Percentiles rank a stretch among this genome's conserved stretches.
Evolutionary conservation across 1,139 yeast genomes (phyloP).

Genomic region (Saccharomyces pastorianus): DNA sequence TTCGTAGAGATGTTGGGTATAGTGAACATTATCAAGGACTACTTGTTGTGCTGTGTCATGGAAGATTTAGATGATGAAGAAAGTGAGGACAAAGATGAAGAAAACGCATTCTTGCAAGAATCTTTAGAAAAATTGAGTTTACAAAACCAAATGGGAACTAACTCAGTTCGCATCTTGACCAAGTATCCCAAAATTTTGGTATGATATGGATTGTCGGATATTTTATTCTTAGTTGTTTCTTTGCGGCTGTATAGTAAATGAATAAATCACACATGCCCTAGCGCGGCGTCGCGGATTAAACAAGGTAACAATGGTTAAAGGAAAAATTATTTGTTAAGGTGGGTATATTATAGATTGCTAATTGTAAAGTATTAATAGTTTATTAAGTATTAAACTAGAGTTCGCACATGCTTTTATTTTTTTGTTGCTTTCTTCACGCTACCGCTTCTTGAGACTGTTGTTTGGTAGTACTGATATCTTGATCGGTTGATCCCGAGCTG

Average conservation of each 20-base stretch:
- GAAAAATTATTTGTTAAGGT: background rate
- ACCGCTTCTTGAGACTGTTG: background rate
- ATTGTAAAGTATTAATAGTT: background rate
- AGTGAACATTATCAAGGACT: constrained; percentile 25
- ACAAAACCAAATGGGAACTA: background rate
- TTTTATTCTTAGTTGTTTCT: background rate
- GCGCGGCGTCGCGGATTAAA: background rate
- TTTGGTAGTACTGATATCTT: background rate
- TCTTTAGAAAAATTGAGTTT: background rate
- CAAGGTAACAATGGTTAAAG: background rate
- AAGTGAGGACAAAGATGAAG: constrained; percentile 6
- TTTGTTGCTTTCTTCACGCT: background rate
- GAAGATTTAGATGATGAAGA: constrained; percentile 19
- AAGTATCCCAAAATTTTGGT: constrained; percentile 13
- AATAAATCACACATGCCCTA: background rate
- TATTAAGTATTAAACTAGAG: background rate
- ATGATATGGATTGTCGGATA: background rate
- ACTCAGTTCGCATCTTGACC: constrained; percentile 3
- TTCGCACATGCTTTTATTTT: background rate
- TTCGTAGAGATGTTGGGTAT: constrained; percentile 11
- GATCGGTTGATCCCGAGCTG: background rate
- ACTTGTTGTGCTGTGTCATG: constrained; percentile 22
- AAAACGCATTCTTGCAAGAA: background rate
- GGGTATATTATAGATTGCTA: background rate
- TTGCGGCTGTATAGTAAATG: background rate